Conservation (phyloP, 495 filamentous ascomycete species). For the Aspergillus leporis region DNA sequence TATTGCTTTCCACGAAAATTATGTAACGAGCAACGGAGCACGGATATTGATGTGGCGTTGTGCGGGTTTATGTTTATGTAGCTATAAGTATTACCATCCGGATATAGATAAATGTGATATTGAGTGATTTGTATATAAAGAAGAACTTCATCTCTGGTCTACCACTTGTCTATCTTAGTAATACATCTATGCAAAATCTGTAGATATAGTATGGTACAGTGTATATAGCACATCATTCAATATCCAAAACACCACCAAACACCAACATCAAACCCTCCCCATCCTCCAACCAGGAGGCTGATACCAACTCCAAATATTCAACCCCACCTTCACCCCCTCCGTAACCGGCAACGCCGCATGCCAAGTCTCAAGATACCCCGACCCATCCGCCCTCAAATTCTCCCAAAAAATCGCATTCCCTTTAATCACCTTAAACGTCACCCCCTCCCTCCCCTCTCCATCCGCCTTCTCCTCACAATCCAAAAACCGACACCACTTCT, state of each 20-base stretch:
- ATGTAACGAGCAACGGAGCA: slow-evolving; percentile 6
- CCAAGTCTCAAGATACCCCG: slow-evolving; percentile 63
- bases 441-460: slow-evolving; percentile 1
- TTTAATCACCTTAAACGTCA: slow-evolving; percentile 66
- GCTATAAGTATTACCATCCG: slow-evolving; percentile 1
- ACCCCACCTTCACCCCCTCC: slow-evolving; percentile 69
- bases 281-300: slow-evolving; percentile 34
- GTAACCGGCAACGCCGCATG: slow-evolving; percentile 72
- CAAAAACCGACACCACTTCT: slow-evolving; percentile 59
- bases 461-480: slow-evolving; percentile 52
- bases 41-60: not conserved
- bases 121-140: slow-evolving; percentile 4
- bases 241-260: too few species aligned
- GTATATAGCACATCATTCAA: not conserved
- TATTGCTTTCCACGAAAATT: not conserved
- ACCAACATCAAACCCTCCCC: slow-evolving; percentile 6
- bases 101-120: slow-evolving; percentile 3
- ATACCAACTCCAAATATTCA: slow-evolving; percentile 75
- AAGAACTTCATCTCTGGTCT: too few species aligned
- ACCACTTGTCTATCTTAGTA: not conserved
- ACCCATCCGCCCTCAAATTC: slow-evolving; percentile 64
- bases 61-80: not conserved
- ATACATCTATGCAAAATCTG: too few species aligned
- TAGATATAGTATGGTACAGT: not conserved
- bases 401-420: slow-evolving; percentile 78